Evolutionary conservation across 345 rosid species (phyloP), one percentile per base, ranked within the genome.

Genomic region (Microcos paniculata): DNA sequence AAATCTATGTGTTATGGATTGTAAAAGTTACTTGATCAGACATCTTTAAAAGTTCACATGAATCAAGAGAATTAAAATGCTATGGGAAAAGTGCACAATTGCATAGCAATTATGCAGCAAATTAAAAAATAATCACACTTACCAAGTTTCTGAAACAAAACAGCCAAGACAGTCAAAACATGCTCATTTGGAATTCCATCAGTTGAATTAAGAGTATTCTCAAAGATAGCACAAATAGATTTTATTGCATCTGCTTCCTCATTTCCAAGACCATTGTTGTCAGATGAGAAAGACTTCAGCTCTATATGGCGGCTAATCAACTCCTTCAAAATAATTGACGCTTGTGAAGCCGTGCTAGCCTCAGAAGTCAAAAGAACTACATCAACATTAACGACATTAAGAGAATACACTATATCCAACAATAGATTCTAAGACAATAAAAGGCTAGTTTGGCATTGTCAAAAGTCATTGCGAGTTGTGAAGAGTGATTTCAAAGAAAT

Each of bases 71-170:
- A 23, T 65, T 42, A 51, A 42, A 18, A 30, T 9, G 33, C 56
- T 56, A 67, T 28, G 6, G 24, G 28, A 51, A 62, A 69, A 42
- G 7, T 40, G 62, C 23, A 51, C 8, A 67, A 16, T 70, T 31
- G 28, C 28, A 6, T 67, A 24, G 53, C 23, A n/a, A 26, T 46
- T 71, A 19, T 12, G 63, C 65, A 55, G 48, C 16, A 71, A 71
- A 67, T 43, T 19, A 75, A 31, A 18, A 35, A 76, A 81, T n/a
- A 72, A 62, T 55, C 46, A 59, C 68, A 76, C 90, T 6, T 87
- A 95, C 99, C 94, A 75, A 96, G 94, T 82, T 85, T 90, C 62
- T 80, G 80, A 77, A 91, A 89, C 77, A 91, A 78, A 79, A 77
- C 75, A 74, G 90, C 78, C 69, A 83, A 82, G 75, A 85, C 88